Conservation (phyloP, 2,329 filamentous ascomycete species). For the Stylonectria norvegica region DNA sequence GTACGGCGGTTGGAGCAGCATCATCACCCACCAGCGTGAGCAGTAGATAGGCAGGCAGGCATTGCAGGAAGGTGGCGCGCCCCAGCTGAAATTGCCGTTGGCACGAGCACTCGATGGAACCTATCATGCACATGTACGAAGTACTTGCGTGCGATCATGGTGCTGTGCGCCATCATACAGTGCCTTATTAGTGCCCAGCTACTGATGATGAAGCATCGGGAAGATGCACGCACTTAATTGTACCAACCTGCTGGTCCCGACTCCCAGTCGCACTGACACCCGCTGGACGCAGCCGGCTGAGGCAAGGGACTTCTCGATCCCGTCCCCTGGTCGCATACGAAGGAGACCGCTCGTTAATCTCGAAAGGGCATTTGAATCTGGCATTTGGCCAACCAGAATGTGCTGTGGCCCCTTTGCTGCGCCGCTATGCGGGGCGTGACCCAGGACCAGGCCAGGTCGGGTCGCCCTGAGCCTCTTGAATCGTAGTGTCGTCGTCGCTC, state of each 20-base stretch:
- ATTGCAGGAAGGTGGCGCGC: background rate
- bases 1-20: no score
- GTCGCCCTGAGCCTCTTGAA: slow-evolving; percentile 13
- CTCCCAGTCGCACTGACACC: background rate
- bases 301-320: background rate
- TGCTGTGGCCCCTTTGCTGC: slow-evolving; percentile 5
- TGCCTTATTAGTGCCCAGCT: background rate
- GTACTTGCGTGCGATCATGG: background rate
- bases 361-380: slow-evolving; percentile 19
- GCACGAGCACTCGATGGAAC: no score
- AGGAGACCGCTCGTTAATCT: slow-evolving; percentile 18
- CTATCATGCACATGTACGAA: background rate
- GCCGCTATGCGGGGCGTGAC: slow-evolving; percentile 15
- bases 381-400: slow-evolving; percentile 20
- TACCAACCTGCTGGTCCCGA: background rate
- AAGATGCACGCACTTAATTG: background rate
- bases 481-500: no score
- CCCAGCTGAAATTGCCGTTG: background rate
- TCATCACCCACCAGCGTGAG: no score
- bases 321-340: background rate
- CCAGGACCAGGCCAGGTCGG: slow-evolving; percentile 8
- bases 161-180: background rate
- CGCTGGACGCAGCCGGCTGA: background rate
- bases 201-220: no score
- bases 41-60: background rate